A percentile compares a stretch with the other conserved stretches of the same genome.
phyloP scores from a whole-genome alignment of 495 filamentous ascomycete genomes.

The Wilcoxina mikolae region DNA sequence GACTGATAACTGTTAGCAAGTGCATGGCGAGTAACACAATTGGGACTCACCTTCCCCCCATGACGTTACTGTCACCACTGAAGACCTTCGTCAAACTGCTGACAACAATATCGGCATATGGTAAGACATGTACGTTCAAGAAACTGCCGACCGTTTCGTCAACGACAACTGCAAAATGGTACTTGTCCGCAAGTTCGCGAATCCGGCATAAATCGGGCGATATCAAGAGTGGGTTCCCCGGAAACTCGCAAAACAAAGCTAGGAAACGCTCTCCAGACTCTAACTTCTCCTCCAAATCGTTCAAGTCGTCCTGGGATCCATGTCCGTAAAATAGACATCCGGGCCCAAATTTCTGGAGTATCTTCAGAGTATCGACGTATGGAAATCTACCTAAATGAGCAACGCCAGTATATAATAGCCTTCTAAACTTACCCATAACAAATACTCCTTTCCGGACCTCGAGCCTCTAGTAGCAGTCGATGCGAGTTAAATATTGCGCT shows the following conservation, averaged over 20 bases:
- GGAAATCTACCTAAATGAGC: slow-evolving; percentile 53
- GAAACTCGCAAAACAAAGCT: slow-evolving; percentile 85
- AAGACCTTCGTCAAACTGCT: slow-evolving; percentile 94
- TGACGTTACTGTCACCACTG: slow-evolving; percentile 92
- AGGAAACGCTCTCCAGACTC: slow-evolving; percentile 61
- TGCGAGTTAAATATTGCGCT: slow-evolving; percentile 85
- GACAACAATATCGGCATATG: slow-evolving; percentile 76
- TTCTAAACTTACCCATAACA: slow-evolving; percentile 42
- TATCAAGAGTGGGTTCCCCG: slow-evolving; percentile 76
- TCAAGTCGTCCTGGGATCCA: slow-evolving; percentile 64
- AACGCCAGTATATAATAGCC: slow-evolving; percentile 6
- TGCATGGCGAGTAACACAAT: background rate
- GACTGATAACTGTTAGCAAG: slow-evolving; percentile 31
- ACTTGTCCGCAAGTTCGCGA: slow-evolving; percentile 58
- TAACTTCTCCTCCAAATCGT: slow-evolving; percentile 65
- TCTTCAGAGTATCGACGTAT: slow-evolving; percentile 91
- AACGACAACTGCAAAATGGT: slow-evolving; percentile 78
- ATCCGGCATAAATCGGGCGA: slow-evolving; percentile 75
- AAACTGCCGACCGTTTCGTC: slow-evolving; percentile 97
- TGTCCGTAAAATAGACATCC: slow-evolving; percentile 84
- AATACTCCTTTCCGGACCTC: slow-evolving; percentile 50
- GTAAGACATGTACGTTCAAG: slow-evolving; percentile 83
- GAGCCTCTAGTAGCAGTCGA: slow-evolving; percentile 45
- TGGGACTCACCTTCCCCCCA: slow-evolving; percentile 57
- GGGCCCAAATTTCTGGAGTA: slow-evolving; percentile 85